A percentile compares a stretch with the other conserved stretches of the same genome.
Evolutionary conservation across 495 filamentous ascomycete species (phyloP).

Genomic region (Neurospora sp.): DNA sequence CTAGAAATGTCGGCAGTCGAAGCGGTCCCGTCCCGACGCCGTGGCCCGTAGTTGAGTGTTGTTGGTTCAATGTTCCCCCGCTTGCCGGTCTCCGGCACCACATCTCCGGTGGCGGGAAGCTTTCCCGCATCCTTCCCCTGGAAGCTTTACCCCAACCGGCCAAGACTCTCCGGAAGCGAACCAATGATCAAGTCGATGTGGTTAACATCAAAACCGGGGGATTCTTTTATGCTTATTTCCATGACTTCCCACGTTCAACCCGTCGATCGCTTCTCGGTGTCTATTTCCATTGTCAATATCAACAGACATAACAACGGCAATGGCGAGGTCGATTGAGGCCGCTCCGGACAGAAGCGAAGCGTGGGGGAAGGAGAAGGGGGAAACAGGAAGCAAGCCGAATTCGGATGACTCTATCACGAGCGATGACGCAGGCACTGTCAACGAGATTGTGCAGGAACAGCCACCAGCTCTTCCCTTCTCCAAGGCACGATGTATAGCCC

Average conservation of each 20-base stretch:
- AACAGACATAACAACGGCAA: neutral
- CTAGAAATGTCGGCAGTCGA: neutral
- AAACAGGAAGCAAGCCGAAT: neutral
- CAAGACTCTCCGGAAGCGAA: neutral
- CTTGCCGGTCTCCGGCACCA: neutral
- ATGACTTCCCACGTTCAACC: neutral
- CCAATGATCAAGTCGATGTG: neutral
- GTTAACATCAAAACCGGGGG: neutral
- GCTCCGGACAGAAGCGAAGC: neutral
- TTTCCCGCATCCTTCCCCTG: neutral
- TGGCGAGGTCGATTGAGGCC: neutral
- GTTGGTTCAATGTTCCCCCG: neutral
- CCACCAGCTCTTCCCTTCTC: slow-evolving; percentile 30
- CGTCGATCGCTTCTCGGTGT: neutral
- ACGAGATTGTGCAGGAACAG: neutral
- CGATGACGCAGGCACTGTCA: neutral
- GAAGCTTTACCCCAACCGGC: neutral
- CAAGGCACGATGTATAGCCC: slow-evolving; percentile 35
- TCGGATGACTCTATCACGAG: neutral
- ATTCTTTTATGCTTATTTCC: neutral
- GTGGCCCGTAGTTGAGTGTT: neutral
- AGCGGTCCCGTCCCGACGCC: neutral
- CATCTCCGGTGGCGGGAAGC: neutral
- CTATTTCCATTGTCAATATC: neutral
- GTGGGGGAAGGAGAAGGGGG: neutral